A percentile compares a stretch with the other conserved stretches of the same genome.
These are phyloP conservation scores for Pulveroboletus sp. DNA, from an alignment of 768 basidiomycete species.

Conservation along the genomic window DNA sequence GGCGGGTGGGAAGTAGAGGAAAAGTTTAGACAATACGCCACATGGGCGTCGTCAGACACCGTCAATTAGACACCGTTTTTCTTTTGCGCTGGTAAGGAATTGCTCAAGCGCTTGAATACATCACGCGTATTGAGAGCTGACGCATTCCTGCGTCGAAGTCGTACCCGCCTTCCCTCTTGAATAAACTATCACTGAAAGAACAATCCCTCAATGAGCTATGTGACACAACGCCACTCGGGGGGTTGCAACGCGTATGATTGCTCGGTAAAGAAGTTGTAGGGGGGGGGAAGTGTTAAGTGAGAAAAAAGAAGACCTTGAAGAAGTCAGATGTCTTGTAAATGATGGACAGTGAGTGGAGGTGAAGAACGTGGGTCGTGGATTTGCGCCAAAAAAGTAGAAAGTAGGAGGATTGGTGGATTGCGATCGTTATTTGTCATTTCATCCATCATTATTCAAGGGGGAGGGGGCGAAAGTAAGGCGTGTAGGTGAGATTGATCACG, in stretches of 20 bases:
- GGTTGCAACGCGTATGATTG: neutral
- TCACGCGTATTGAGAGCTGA: neutral
- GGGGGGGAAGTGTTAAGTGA: neutral
- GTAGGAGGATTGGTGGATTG: neutral
- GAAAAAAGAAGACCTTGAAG: neutral
- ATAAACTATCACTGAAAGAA: neutral
- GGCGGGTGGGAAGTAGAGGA: too few relatives aligned
- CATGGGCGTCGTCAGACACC: neutral
- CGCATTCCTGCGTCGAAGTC: neutral
- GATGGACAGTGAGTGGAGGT: conserved; percentile 1
- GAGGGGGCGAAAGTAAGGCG: neutral
- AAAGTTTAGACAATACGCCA: conserved; percentile 41
- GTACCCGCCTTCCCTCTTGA: neutral
- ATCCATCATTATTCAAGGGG: neutral
- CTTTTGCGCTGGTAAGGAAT: neutral
- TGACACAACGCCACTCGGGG: neutral
- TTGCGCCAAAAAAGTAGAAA: neutral
- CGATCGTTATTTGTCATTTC: conserved; percentile 5
- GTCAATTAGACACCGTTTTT: neutral
- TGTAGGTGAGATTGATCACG: neutral
- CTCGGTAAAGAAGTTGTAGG: conserved; percentile 1
- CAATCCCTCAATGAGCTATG: neutral
- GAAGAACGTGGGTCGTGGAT: neutral
- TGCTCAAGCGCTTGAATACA: neutral
- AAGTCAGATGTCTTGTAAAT: conserved; percentile 20